Evolutionary conservation across 2,329 filamentous ascomycete genomes (phyloP).

Genomic region (Plenodomus biglobosus): DNA sequence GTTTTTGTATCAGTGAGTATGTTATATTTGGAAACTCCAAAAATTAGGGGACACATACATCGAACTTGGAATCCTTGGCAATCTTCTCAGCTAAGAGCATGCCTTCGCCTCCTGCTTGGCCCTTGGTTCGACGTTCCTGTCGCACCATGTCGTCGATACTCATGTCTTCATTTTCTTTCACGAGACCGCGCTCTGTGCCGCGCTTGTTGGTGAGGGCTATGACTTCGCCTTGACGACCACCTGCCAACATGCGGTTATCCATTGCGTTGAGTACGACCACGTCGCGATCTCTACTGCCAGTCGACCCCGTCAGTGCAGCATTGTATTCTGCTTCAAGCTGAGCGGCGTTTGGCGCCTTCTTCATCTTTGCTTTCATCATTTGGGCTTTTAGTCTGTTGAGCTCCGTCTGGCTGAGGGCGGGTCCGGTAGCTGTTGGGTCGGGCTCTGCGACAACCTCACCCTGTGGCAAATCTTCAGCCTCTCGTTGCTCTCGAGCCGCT

Average conservation of each 20-base stretch:
- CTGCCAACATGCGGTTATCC: slow-evolving; percentile 86
- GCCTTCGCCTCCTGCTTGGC: slow-evolving; percentile 76
- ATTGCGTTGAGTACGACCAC: slow-evolving; percentile 82
- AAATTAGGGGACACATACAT: slow-evolving; percentile 49
- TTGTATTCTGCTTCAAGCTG: slow-evolving; percentile 85
- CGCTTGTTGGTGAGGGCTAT: slow-evolving; percentile 76
- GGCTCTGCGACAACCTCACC: slow-evolving; percentile 61
- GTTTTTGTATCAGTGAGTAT: slow-evolving; percentile 10
- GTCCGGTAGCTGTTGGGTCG: slow-evolving; percentile 50
- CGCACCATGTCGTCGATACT: slow-evolving; percentile 94
- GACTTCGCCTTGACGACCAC: slow-evolving; percentile 72
- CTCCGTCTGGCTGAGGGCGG: slow-evolving; percentile 70
- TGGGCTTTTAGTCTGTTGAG: slow-evolving; percentile 90
- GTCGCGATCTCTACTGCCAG: slow-evolving; percentile 60
- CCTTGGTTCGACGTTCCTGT: slow-evolving; percentile 84
- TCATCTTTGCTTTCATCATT: slow-evolving; percentile 93
- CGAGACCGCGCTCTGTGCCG: slow-evolving; percentile 78
- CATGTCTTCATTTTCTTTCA: slow-evolving; percentile 95
- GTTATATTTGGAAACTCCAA: background rate
- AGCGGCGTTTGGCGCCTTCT: slow-evolving; percentile 71
- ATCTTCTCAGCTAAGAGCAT: slow-evolving; percentile 86
- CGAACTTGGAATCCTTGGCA: slow-evolving; percentile 87
- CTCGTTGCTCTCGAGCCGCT: slow-evolving; percentile 25
- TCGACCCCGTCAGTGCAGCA: slow-evolving; percentile 65
- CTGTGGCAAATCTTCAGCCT: slow-evolving; percentile 49